Evolutionary conservation across 139 green algal species (phyloP).

Genomic region (Chlamydomonas incerta): DNA sequence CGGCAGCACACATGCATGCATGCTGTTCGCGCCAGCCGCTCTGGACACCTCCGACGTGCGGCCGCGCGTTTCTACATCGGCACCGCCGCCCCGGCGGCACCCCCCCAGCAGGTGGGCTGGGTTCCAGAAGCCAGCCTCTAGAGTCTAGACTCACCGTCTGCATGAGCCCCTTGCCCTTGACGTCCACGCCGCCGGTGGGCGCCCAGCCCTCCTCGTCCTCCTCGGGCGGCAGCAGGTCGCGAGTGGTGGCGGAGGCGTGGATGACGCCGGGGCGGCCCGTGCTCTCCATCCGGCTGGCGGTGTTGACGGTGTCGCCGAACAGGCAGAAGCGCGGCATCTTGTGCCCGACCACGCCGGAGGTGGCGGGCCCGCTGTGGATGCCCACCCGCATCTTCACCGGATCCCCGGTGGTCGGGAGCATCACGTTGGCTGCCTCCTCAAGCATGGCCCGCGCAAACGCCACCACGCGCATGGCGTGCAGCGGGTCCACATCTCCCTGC

Average conservation of each 20-base stretch:
- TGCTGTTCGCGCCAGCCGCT: no score
- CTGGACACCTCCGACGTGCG: no score
- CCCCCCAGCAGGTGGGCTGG: no score
- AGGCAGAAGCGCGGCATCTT: constrained; percentile 53
- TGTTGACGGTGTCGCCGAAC: constrained; percentile 45
- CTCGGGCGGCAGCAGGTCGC: neutral
- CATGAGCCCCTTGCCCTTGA: constrained; percentile 67
- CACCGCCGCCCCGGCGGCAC: no score
- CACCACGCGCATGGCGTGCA: constrained; percentile 40
- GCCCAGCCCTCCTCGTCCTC: neutral
- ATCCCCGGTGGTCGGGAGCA: neutral
- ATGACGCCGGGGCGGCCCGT: constrained; percentile 50
- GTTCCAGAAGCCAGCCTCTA: no score
- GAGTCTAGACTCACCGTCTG: constrained; percentile 46
- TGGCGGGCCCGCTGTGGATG: constrained; percentile 53
- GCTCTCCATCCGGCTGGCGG: constrained; percentile 47
- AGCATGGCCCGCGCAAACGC: constrained; percentile 45
- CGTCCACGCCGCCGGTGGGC: constrained; percentile 17
- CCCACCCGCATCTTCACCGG: constrained; percentile 47
- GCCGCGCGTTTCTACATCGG: no score
- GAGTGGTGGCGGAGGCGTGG: constrained; percentile 32
- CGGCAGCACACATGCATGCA: no score
- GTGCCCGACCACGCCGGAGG: constrained; percentile 47
- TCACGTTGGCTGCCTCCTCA: neutral
- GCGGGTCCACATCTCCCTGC: neutral